Base-by-base conservation (phyloP, 441 rosid species). In the Pelargonium fulgidum region DNA sequence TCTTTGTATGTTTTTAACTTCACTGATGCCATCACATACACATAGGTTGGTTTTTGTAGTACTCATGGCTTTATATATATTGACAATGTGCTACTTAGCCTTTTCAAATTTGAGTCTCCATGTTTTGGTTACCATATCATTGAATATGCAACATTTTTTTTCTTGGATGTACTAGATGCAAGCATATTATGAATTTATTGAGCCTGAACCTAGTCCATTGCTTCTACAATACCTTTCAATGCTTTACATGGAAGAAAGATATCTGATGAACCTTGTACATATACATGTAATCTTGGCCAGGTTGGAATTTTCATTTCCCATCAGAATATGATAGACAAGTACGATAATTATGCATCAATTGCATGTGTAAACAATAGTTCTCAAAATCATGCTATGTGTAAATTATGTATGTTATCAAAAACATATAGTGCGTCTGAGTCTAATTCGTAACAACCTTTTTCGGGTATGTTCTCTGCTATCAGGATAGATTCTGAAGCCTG, bases 401-500 rank as follows among this genome's bases (percentile, higher is more conserved):
- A 59, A 19, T 4, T 10, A 12, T 59, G 14, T 59, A 59, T 36
- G 22, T 59, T 20, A 22, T 22, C 13, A 20, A 59, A 59, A 59
- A 59, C 36, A 22, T 59, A 12, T 7, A 12, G 36, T 11, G 13
- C 1, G 64, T 59, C 36, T 59, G 33, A 12, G 24, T 59, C 36
- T 59, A 22, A 59, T 59, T 22, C 12, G 24, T 4, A 29, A 9
- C 14, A 10, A 10, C 64, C 64, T 54, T 47, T 65, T 65, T 76
- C 45, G 72, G 72, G 68, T 63, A 68, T 77, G 73, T 66, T 74
- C 77, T 69, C 76, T 80, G 82, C 81, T 75, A 82, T 85, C 99
- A 93, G 97, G 88, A 86, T 89, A 89, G 97, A 91, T 81, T 87
- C 81, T 83, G 96, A 91, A 83, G 89, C 86, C 76, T 71, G 72